Conservation (phyloP, 345 rosid species). For the Brassica napus region DNA sequence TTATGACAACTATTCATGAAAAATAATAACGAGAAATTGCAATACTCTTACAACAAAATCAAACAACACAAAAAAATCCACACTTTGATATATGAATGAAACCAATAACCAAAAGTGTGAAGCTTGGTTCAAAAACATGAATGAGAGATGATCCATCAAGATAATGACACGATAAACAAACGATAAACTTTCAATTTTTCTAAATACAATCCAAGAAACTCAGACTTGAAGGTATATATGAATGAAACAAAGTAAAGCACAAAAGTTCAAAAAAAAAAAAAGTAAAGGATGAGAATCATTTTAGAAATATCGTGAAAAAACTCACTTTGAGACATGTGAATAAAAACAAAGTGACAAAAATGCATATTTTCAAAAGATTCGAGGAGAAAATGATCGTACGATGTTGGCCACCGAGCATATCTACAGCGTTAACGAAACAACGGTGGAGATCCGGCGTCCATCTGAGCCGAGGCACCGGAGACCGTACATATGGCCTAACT, state of each 20-base stretch:
- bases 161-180: neutral
- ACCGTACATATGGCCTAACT: slow-evolving; percentile 87
- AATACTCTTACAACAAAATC: neutral
- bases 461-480: slow-evolving; percentile 86
- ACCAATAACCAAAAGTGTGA: neutral
- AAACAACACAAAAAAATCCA: neutral
- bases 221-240: neutral
- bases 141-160: neutral
- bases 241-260: slow-evolving; percentile 2
- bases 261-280: no score
- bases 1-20: neutral
- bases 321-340: neutral
- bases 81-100: slow-evolving; percentile 14
- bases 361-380: neutral
- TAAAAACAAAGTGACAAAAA: neutral
- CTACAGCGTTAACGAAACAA: slow-evolving; percentile 85
- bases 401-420: slow-evolving; percentile 89
- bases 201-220: neutral
- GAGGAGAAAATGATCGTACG: slow-evolving; percentile 44
- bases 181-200: neutral
- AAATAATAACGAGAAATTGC: neutral
- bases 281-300: neutral
- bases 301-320: neutral
- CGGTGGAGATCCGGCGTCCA: slow-evolving; percentile 99
- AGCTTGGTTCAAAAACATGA: neutral